phyloP scores from a whole-genome alignment of 73 alveolate species.

The Halteria grandinella region DNA sequence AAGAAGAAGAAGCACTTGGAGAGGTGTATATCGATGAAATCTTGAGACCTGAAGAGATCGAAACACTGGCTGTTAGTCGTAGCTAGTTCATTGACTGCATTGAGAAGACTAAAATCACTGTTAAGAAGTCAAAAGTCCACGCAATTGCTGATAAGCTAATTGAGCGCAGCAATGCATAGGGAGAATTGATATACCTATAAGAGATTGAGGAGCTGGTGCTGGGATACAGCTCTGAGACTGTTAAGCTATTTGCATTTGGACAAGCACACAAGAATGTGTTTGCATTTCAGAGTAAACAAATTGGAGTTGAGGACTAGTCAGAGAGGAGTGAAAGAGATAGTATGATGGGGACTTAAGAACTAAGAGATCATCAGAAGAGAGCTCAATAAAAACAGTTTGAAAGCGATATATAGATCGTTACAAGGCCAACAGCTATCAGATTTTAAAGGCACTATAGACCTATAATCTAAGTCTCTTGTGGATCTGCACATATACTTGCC shows the following conservation, averaged over 20 bases:
- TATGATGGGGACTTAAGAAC: not conserved
- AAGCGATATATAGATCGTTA: not conserved
- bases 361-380: not conserved
- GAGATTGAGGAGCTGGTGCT: constrained; percentile 46
- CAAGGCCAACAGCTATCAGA: constrained; percentile 37
- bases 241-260: constrained; percentile 58
- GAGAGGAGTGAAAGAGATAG: constrained; percentile 15
- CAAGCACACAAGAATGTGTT: constrained; percentile 41
- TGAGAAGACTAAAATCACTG: constrained; percentile 20
- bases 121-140: constrained; percentile 35
- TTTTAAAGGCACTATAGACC: constrained; percentile 57
- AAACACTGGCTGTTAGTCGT: constrained; percentile 3
- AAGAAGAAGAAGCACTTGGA: no score
- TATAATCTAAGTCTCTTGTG: constrained; percentile 78
- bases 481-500: constrained; percentile 82
- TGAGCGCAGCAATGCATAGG: not conserved
- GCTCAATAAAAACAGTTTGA: not conserved
- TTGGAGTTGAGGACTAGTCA: not conserved
- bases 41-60: constrained; percentile 31
- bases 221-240: constrained; percentile 35
- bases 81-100: constrained; percentile 37
- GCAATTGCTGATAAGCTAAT: constrained; percentile 41
- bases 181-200: constrained; percentile 11
- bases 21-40: constrained; percentile 1
- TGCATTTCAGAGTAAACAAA: constrained; percentile 1